Base-by-base conservation (phyloP, 129 eudicot genomes). In the Arctium lappa region DNA sequence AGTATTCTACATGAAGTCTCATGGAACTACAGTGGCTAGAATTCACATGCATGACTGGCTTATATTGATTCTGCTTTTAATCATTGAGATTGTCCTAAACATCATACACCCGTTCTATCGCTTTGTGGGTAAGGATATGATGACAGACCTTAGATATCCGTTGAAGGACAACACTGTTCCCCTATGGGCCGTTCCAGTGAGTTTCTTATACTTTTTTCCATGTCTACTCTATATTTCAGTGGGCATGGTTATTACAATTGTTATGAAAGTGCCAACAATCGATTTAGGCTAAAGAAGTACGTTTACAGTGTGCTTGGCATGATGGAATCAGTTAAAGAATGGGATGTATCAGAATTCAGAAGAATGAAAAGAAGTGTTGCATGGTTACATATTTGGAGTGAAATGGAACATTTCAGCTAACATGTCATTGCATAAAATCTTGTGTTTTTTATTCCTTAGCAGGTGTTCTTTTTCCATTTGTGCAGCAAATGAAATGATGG, bases 161-260 rank as follows among this genome's bases (percentile, higher is more conserved):
- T 69, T 91, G 87, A 91, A 93, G 84, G 89, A 78, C 11, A 93
- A 91, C 87, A 93, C 98, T 0, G 91, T 93, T 39, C 98, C 98
- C 11, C 15, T 93, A 32, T 91, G 98, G 98, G 87, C 98, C 16
- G 98, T 93, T 77, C 98, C 98, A 0, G 98, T 93, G 87, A 91
- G 98, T 85, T 30, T 34, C 70, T 80, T 75, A 73, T 77, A 7
- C 8, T 18, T 76, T n/a, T 81, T 12, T 66, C 48, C 42, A 63
- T 63, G 10, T 63, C 12, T 63, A 63, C 70, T 63, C 11, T 22
- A 53, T 53, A 53, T 53, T 53, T 53, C 16, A 53, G 18, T 53
- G n/a, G 18, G 22, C 63, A 50, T 50, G 16, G 63, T 50, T 50
- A 50, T 50, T 18, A 13, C 18, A 50, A 12, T 50, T 13, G 18